Evolutionary conservation across 2,329 filamentous ascomycete species (phyloP).

Genomic region (Ophiostoma sp.): DNA sequence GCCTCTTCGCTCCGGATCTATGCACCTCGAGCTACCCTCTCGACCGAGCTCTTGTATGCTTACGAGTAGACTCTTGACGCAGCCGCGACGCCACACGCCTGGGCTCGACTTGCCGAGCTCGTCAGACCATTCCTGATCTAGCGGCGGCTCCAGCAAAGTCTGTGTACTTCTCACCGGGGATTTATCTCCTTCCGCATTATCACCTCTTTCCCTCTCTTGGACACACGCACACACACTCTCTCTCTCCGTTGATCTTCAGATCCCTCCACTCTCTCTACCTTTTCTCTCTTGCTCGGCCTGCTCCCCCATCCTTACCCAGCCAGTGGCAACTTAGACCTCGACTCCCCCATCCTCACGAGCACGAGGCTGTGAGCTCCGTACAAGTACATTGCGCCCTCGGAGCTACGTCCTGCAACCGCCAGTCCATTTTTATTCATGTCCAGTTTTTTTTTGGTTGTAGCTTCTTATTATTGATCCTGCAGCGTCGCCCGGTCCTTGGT

Average conservation of each 20-base stretch:
- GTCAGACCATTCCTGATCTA: neutral
- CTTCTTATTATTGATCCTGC: neutral
- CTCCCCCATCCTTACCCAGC: neutral
- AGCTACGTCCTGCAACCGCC: neutral
- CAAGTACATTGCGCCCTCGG: neutral
- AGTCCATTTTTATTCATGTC: slow-evolving; percentile 1
- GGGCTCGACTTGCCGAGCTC: slow-evolving; percentile 2
- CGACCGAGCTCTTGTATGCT: neutral
- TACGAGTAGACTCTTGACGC: slow-evolving; percentile 5
- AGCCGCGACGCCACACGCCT: neutral
- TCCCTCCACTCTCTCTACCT: neutral
- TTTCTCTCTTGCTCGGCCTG: neutral
- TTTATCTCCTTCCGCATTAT: neutral
- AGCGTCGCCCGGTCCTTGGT: neutral
- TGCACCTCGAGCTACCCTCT: neutral
- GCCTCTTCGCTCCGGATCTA: neutral
- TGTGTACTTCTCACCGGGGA: neutral
- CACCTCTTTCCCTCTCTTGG: neutral
- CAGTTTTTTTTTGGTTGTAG: neutral
- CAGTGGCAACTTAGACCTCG: too few relatives aligned
- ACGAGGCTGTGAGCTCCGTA: neutral
- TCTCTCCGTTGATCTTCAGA: neutral
- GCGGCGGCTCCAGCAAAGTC: neutral
- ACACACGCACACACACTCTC: neutral
- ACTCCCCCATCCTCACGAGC: neutral